Evolutionary conservation across 345 rosid genomes (phyloP), one percentile per base, ranked within the genome.

Genomic region (Punica granatum): DNA sequence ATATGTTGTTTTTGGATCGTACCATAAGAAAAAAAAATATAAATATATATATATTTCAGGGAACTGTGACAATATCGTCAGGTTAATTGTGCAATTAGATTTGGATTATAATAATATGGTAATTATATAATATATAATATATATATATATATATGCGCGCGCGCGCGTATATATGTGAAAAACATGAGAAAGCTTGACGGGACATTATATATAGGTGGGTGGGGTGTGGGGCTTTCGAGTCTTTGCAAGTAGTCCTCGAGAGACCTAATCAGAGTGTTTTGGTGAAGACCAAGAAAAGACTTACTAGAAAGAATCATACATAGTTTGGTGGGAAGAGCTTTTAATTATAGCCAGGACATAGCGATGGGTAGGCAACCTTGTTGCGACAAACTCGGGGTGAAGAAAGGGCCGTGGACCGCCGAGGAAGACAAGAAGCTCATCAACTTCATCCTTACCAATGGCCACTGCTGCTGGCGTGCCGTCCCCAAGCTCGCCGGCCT

Each of bases 381-480:
- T 35, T 89, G 96, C 70, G 96, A 89, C 75, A 89, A 87, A 73
- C 81, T 81, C 59, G 96, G 96, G 21, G 86, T 89, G 76, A 89
- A 89, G 80, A 86, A 85, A 70, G 92, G 96, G 61, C 87, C 92
- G 23, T 88, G 96, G 96, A 87, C 96, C 1, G 85, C 87, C n/a
- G 96, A 89, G 69, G 96, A 89, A 66, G 96, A 89, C 78, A 83
- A 81, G 87, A 86, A 85, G 51, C 96, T 89, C 65, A 82, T 89
- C 69, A 81, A 78, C 72, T 89, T 89, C 67, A 79, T 89, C 72
- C 79, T 87, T 64, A 83, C 84, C 69, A 85, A 86, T 69, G 92
- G 92, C 78, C 92, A 87, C 70, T 87, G 96, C 76, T 89, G 96
- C 66, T 89, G 96, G 96, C 77, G 96, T 6, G 87, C 90, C 66